Percentiles rank a stretch among this genome's conserved stretches.
phyloP scores from a whole-genome alignment of 1,284 basidiomycete species.

The Fomitopsis betulina region DNA sequence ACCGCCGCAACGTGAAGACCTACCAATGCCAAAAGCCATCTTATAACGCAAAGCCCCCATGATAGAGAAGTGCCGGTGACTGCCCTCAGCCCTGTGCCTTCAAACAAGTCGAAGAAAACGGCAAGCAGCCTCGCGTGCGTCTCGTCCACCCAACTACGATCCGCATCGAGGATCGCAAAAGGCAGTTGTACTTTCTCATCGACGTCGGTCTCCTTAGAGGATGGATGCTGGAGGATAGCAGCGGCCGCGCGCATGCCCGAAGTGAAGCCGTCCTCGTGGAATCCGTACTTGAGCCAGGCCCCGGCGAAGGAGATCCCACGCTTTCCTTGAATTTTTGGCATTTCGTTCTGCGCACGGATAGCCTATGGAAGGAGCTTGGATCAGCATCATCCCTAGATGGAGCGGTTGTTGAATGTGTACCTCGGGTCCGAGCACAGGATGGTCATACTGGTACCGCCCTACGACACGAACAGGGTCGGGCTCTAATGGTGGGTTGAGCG shows the following conservation, averaged over 20 bases:
- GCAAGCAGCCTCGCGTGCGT: conserved; percentile 10
- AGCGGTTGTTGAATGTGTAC: conserved; percentile 23
- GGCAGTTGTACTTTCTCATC: conserved; percentile 9
- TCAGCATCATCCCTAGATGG: background rate
- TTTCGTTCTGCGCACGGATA: conserved; percentile 51
- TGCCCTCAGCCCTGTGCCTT: conserved; percentile 11
- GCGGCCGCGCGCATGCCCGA: conserved; percentile 47
- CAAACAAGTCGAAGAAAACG: conserved; percentile 16
- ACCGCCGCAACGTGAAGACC: background rate
- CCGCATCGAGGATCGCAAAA: conserved; percentile 28
- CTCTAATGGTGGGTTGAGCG: conserved; percentile 70
- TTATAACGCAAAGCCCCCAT: conserved; percentile 3
- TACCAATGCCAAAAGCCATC: conserved; percentile 1
- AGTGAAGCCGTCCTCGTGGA: conserved; percentile 82
- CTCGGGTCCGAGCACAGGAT: conserved; percentile 56
- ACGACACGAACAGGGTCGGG: conserved; percentile 46
- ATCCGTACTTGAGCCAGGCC: conserved; percentile 78
- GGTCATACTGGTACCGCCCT: conserved; percentile 62
- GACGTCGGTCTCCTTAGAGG: background rate
- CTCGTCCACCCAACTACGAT: conserved; percentile 10
- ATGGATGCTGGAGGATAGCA: conserved; percentile 6
- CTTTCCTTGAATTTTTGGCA: conserved; percentile 59
- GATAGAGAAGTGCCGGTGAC: conserved; percentile 12
- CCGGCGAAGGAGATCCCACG: conserved; percentile 69
- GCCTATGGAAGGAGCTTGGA: conserved; percentile 30